Conservation (phyloP, 108 stramenopile species). For the Schizochytrium sp. region DNA sequence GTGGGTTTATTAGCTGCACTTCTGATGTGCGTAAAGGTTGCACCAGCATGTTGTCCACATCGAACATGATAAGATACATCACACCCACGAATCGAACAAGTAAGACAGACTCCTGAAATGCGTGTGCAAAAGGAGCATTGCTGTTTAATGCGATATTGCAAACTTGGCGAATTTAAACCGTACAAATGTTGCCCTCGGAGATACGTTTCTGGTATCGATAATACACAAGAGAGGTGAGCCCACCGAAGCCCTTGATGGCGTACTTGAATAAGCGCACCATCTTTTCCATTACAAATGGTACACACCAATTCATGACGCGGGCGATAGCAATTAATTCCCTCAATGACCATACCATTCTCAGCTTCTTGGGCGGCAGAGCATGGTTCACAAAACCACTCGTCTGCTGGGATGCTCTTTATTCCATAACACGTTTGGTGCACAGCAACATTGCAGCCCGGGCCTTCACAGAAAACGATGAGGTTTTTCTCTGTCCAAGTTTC, state of each 20-base stretch:
- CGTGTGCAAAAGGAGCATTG: constrained; percentile 33
- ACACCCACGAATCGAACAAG: not conserved
- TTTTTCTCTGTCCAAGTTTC: not conserved
- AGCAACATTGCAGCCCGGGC: constrained; percentile 61
- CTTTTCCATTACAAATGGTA: not conserved
- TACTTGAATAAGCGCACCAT: not conserved
- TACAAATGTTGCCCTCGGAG: not conserved
- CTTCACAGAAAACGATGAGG: constrained; percentile 64
- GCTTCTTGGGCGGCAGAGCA: constrained; percentile 45
- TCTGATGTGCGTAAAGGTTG: not conserved
- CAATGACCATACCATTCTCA: not conserved
- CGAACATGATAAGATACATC: not conserved
- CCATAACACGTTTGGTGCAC: constrained; percentile 66
- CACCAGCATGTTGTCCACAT: constrained; percentile 3
- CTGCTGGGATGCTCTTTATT: constrained; percentile 45
- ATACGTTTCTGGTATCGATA: not conserved
- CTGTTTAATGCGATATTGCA: not conserved
- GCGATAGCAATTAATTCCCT: not conserved
- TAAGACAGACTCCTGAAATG: not conserved
- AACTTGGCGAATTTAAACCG: not conserved
- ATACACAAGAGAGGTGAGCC: not conserved
- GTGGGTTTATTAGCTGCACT: constrained; percentile 9
- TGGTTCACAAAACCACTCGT: constrained; percentile 66
- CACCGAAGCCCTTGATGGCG: not conserved
- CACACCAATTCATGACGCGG: not conserved